Percentiles rank a stretch among this genome's conserved stretches.
phyloP scores from a whole-genome alignment of 768 basidiomycete genomes.

The Gymnopilus dilepis region DNA sequence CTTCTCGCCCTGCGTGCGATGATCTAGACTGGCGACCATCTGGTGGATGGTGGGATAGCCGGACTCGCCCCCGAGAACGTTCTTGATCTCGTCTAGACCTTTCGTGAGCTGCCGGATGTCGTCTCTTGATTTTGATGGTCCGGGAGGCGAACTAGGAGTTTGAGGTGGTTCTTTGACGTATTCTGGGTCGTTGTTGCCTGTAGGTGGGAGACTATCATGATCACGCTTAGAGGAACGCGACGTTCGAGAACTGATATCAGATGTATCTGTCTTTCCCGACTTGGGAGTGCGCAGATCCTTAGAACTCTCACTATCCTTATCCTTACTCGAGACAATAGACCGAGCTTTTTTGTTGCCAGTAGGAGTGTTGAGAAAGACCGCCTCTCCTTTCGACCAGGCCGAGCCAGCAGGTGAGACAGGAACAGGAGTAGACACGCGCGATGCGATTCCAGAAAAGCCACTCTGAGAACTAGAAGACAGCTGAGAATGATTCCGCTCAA shows the following conservation, averaged over 20 bases:
- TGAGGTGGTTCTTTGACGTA: neutral
- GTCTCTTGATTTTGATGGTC: constrained; percentile 18
- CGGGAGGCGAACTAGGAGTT: neutral
- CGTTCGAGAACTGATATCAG: neutral
- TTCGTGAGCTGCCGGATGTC: constrained; percentile 25
- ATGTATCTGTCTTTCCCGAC: neutral
- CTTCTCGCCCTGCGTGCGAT: constrained; percentile 31
- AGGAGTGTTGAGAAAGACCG: constrained; percentile 17
- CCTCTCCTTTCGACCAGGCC: constrained; percentile 23
- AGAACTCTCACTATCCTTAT: neutral
- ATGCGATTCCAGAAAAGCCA: constrained; percentile 8
- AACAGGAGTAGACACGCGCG: constrained; percentile 12
- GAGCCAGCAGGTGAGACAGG: constrained; percentile 21
- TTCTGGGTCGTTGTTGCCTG: neutral
- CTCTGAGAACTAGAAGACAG: constrained; percentile 27
- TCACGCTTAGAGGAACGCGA: neutral
- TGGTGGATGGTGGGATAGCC: constrained; percentile 37
- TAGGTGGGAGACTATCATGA: neutral
- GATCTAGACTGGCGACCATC: constrained; percentile 36
- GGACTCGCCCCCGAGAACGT: constrained; percentile 29
- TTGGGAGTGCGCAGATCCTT: neutral
- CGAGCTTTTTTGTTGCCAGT: neutral
- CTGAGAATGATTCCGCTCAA: constrained; percentile 45
- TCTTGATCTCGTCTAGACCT: constrained; percentile 26
- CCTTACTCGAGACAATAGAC: neutral